Base-by-base conservation (phyloP, 192 early-diverging fungal genomes). In the Coemansia sp. region DNA sequence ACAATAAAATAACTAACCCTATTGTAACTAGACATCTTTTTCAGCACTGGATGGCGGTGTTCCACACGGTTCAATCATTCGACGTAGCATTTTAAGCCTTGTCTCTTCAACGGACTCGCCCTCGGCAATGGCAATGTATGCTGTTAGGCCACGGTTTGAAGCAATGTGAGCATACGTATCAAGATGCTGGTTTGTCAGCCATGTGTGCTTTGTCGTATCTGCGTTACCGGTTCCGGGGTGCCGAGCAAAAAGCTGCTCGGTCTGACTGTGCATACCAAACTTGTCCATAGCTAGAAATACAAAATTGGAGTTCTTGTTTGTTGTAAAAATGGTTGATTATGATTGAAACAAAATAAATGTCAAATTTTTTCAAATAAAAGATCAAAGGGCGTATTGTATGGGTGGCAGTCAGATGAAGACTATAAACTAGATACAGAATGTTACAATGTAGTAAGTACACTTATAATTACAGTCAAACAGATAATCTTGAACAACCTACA, bases 231-330 rank as follows among this genome's bases (percentile, higher is more conserved):
- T 80, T 33, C 77, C 77, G 11, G 65, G 34, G 45, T 80, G 59
- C 67, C 65, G 54, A 15, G 77, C 71, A 61, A 69, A 63, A 53
- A 72, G 22, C 38, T 73, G 66, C 66, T 79, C 76, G 21, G 76
- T 79, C 70, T 79, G 76, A 27, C 67, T 79, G 49, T 79, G 66
- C 76, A 79, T 79, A 27, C 76, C 76, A 79, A 79, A 79, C 66
- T 79, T 79, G 56, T 79, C 76, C 70, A 55, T 55, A 5, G 50
- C 7, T 24, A 23, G 2, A 23, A 23, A 71, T 71, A 19, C 9
- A 38, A 48, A 53, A n/a, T 45, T 4, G 50, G 25, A 18, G 9
- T 8, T 2, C 4, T n/a, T 44, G 10, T 44, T 44, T 3, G 6
- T 21, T 21, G 21, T 1, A 25, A 49, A 49, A 9, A 7, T 13